Base-by-base conservation (phyloP, 352 stramenopile species). In the Phytophthora melonis region DNA sequence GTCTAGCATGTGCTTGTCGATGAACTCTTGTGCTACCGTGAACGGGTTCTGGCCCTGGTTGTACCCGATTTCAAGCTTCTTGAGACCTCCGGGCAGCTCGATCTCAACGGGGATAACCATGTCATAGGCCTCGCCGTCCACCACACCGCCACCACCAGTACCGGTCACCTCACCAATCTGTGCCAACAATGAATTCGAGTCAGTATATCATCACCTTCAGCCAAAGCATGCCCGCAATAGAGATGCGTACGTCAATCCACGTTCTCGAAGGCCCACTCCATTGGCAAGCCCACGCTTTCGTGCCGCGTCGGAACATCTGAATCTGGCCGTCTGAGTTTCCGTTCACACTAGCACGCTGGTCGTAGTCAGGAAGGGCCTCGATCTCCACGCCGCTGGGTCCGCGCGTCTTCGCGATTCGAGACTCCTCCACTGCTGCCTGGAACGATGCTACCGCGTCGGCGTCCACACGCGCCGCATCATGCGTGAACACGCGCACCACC, bases 21-120 rank as follows among this genome's bases (percentile, higher is more conserved):
- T 99, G 76, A 99, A 99, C 34, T 88, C 78, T 78, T 99, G 97
- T 5, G 97, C 97, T 9, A 97, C 92, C 7, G 97, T 90, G 79
- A 99, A 99, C 34, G 97, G 96, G 82, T 99, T 99, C 63, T 99
- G 95, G 8, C 95, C 97, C 80, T 98, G 98, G 71, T 99, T 99
- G 87, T 99, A 99, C 16, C 97, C 97, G 70, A 99, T 98, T 72
- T 98, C 83, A n/a, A 99, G 86, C 56, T 95, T 98, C 54, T 89
- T 88, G 0, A 99, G 78, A 6, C 92, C 93, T 19, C 97, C 93
- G 3, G 95, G 87, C 23, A 96, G 81, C 72, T 99, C 97, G 53
- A 99, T 96, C 78, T 99, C 97, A 61, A 99, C 98, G 0, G 97
- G 97, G 27, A 99, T 97, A 19, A 99, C 94, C 84, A 99, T 97